Base-by-base conservation (phyloP, 768 basidiomycete species). In the Tricholoma matsutake region DNA sequence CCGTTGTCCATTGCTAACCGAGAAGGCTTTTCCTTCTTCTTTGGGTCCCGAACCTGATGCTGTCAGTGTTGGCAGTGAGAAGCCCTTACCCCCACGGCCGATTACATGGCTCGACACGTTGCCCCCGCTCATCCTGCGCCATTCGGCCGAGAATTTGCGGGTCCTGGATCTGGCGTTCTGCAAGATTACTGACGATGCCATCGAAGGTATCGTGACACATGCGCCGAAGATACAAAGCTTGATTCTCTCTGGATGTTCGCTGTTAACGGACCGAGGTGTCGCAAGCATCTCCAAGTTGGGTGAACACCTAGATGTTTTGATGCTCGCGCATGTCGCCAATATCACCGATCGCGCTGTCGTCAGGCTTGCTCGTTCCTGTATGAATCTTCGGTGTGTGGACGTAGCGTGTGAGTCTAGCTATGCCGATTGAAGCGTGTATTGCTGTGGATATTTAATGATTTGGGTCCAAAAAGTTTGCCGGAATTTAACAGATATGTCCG, bases 341-440 rank as follows among this genome's bases (percentile, higher is more conserved):
- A 87, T 97, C 67, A 96, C 94, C 43, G 96, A 97, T 68, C 75
- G 71, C 6, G 90, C 82, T 1, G 78, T 97, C 14, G 81, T 87
- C 49, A 79, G 80, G 61, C 73, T 97, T 47, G 88, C 86, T 6
- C 81, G 88, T 28, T 73, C 81, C 16, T 98, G 95, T 71, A 76
- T 79, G 0, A 83, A 89, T 37, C 76, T 98, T 54, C 81, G 88
- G 58, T 91, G 89, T 68, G 80, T 97, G 64, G 96, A 97, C 72
- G 77, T 97, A 53, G 91, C 92, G 52, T 93, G 94, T 94, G 72
- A 75, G 92, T 80, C 29, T 14, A n/a, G 29, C 31, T 53, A 32
- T 32, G 16, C 58, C 55, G 60, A 65, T 22, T 61, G 14, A 61
- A 62, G 56, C 59, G 56, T 34, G 56, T 52, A 18, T 14, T 16